phyloP scores from a whole-genome alignment of 495 filamentous ascomycete species.

The Hypoxylon intermedium region DNA sequence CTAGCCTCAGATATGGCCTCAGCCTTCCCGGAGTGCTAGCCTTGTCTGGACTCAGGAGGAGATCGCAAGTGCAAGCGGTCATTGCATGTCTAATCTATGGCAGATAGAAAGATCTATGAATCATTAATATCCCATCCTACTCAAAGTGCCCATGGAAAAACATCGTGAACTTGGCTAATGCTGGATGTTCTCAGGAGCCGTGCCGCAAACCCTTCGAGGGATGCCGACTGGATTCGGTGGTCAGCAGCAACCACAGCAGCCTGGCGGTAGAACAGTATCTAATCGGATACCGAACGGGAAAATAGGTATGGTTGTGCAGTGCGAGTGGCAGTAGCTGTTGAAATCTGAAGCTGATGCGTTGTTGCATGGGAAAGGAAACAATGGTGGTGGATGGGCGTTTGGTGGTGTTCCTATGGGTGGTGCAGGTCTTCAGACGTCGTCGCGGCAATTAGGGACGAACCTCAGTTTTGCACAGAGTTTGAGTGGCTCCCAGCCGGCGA shows the following conservation, averaged over 20 bases:
- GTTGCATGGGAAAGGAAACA: constrained; percentile 59
- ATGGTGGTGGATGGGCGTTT: constrained; percentile 77
- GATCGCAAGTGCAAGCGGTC: constrained; percentile 8
- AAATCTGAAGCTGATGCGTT: constrained; percentile 43
- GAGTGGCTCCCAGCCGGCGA: constrained; percentile 74
- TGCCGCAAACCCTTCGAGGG: constrained; percentile 72
- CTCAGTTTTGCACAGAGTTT: constrained; percentile 85
- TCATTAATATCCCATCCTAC: constrained; percentile 1
- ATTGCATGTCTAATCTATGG: constrained; percentile 4
- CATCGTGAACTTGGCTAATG: constrained; percentile 40
- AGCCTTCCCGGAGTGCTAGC: constrained; percentile 29
- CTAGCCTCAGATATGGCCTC: constrained; percentile 4
- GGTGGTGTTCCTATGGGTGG: constrained; percentile 73
- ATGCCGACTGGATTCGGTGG: constrained; percentile 71
- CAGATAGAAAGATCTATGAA: constrained; percentile 10
- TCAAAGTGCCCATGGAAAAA: background rate
- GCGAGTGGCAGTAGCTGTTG: constrained; percentile 12
- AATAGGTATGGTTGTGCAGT: constrained; percentile 61
- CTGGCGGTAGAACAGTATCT: constrained; percentile 66
- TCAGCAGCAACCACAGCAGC: constrained; percentile 66
- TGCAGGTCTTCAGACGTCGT: constrained; percentile 55
- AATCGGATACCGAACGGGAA: constrained; percentile 77
- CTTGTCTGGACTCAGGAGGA: constrained; percentile 20
- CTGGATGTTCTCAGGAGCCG: constrained; percentile 59
- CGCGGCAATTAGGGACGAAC: constrained; percentile 66